Evolutionary conservation across 2,329 filamentous ascomycete genomes (phyloP).

Genomic region (Bipolaris zeicola): DNA sequence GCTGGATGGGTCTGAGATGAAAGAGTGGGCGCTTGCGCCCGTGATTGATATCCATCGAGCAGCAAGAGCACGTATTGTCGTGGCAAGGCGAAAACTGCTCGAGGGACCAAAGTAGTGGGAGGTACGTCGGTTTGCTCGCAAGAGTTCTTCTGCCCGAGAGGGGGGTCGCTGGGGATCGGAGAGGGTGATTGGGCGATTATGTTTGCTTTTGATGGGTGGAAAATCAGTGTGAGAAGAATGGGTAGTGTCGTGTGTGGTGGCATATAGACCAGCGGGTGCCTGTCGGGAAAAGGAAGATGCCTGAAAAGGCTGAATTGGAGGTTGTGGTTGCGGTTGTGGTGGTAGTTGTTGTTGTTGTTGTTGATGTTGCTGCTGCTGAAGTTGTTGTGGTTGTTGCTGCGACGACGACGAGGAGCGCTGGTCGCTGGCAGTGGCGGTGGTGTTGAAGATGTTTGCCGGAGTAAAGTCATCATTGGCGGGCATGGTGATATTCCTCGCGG

Average conservation of each 20-base stretch:
- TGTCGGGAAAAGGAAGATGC: constrained; percentile 6
- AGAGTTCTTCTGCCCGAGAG: constrained; percentile 21
- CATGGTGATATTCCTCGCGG: constrained; percentile 47
- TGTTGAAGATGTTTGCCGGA: constrained; percentile 35
- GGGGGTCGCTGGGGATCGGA: constrained; percentile 18
- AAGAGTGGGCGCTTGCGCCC: constrained; percentile 12
- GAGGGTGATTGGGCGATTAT: constrained; percentile 20
- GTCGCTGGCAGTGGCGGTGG: constrained; percentile 3
- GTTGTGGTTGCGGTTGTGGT: background rate
- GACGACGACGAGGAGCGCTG: constrained; percentile 1
- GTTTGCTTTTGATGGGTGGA: constrained; percentile 11
- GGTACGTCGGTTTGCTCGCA: constrained; percentile 25
- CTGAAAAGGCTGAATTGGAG: constrained; percentile 2
- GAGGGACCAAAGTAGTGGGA: constrained; percentile 39
- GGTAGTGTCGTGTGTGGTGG: background rate
- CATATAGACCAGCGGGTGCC: background rate
- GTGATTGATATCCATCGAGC: constrained; percentile 29
- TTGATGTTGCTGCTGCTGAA: constrained; percentile 1
- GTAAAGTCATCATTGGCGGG: constrained; percentile 39
- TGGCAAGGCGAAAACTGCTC: constrained; percentile 33
- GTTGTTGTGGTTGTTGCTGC: constrained; percentile 9
- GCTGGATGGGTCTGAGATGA: constrained; percentile 12
- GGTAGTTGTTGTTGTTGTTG: constrained; percentile 2
- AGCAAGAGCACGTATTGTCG: constrained; percentile 27
- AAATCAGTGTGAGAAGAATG: constrained; percentile 15